Evolutionary conservation across 495 filamentous ascomycete species (phyloP), one percentile per base, ranked within the genome.

Genomic region (Penicillium antarcticum): DNA sequence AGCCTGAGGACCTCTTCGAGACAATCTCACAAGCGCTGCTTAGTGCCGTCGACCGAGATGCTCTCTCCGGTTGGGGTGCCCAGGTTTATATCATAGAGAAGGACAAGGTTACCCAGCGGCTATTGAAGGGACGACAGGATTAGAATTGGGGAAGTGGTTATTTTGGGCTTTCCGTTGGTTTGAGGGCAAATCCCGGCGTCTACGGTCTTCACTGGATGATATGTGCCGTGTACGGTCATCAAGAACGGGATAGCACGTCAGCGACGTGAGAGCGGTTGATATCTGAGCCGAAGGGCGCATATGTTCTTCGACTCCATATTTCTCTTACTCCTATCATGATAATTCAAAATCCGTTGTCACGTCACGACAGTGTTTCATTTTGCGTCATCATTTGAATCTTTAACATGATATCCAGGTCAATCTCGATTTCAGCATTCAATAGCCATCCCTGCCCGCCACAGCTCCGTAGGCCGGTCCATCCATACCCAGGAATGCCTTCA

Each of bases 31-130:
- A 98, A 71, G 87, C 92, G n/a, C 80, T 98, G 24, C 76, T 98
- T 51, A 97, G 92, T 72, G 92, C 91, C 29, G 91, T 98, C 26
- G 94, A 98, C 71, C 79, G 94, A 70, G 94, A 98, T 70, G 94
- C 94, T 40, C 77, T 98, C 40, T 96, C 92, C 10, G 94, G 94
- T 57, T 98, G 94, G 94, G 94, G 94, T 65, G 94, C 94, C 31
- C 89, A 97, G 61, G 94, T 98, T 55, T 97, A 97, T 72, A 91
- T 98, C 58, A 94, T 98, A 72, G 95, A 97, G 81, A 98, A 97
- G 80, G 91, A 95, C 73, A 97, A 97, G 85, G 91, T 97, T 36
- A 96, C 92, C 62, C 96, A 98, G 86, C 80, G 94, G 65, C 80
- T 97, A 80, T 73, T 98, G 66, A 98, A 98, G 83, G 92, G 94